Base-by-base conservation (phyloP, 192 early-diverging fungal species). In the Paraglomus brasilianum region DNA sequence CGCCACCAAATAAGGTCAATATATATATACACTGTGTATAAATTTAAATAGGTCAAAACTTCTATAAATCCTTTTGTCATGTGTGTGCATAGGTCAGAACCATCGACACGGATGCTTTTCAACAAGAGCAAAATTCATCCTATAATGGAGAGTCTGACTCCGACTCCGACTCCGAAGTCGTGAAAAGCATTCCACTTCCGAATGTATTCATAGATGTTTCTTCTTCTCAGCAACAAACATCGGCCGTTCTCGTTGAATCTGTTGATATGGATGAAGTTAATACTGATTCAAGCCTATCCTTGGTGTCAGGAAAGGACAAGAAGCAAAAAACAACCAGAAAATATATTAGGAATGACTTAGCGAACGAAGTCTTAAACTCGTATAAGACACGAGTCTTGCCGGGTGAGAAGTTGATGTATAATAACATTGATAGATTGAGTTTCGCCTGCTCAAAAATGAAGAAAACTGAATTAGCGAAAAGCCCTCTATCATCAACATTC, bases 341-440 rank as follows among this genome's bases (percentile, higher is more conserved):
- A 30, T 63, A 63, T 62, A 62, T 63, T 30, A 62, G 47, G 21
- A 2, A 22, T 46, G 21, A 63, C 47, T 15, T 63, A 63, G 42
- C 42, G 11, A 44, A 63, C 17, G 42, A 63, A 46, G 60, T 63
- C 0, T 46, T 63, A 22, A 63, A 46, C 22, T 46, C 42, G 36
- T 63, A 14, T 30, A 19, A 63, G 47, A 24, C 47, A 1, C 43
- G 47, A 9, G 15, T 63, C 47, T 24, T 63, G 43, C 42, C 44
- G 0, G 3, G 8, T 46, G 11, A 63, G 13, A 63, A 63, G 47
- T 8, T 63, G 47, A 63, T 63, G 30, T 63, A 63, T 7, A 0
- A 46, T 46, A 13, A 63, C 30, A 24, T 63, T 63, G 21, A 63
- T 46, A 6, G 24, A 14, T 46, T 63, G 42, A 14, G 36, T 45